Evolutionary conservation across 1,284 basidiomycete genomes (phyloP).

Genomic region (Earliella scabrosa): DNA sequence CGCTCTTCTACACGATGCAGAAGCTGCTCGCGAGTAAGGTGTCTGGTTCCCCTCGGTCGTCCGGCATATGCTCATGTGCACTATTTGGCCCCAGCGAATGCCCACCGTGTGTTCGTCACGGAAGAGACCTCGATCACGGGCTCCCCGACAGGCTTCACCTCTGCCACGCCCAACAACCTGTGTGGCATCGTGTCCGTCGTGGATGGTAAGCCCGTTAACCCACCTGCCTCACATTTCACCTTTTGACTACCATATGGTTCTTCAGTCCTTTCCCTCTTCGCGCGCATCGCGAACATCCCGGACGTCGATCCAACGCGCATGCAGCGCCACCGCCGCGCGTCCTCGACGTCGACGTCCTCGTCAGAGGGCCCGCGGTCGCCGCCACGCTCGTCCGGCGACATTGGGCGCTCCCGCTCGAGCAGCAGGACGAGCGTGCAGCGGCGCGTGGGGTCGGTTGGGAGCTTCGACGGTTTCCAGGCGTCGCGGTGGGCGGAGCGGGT

Average conservation of each 20-base stretch:
- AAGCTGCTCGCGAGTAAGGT: conserved; percentile 77
- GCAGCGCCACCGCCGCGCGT: conserved; percentile 74
- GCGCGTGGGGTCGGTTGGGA: conserved; percentile 18
- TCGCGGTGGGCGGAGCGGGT: conserved; percentile 23
- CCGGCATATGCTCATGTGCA: background rate
- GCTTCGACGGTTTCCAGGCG: conserved; percentile 21
- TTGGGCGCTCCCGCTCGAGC: conserved; percentile 51
- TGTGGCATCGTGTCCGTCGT: conserved; percentile 79
- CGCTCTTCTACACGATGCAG: conserved; percentile 70
- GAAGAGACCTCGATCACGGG: conserved; percentile 53
- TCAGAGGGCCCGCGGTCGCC: conserved; percentile 36
- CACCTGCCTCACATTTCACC: background rate
- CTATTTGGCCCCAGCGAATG: conserved; percentile 54
- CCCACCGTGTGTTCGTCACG: conserved; percentile 78
- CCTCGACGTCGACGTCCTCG: conserved; percentile 67
- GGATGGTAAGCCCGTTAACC: conserved; percentile 60
- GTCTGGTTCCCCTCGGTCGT: background rate
- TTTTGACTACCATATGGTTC: background rate
- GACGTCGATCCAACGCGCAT: conserved; percentile 74
- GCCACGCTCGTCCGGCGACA: conserved; percentile 22
- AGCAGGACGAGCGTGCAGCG: conserved; percentile 52
- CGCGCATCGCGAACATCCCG: conserved; percentile 67
- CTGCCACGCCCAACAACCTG: conserved; percentile 51
- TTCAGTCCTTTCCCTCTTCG: conserved; percentile 74
- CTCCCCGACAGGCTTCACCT: conserved; percentile 40